Conservation (phyloP, 176 grass and related monocot species). For the Hordeum marinum region DNA sequence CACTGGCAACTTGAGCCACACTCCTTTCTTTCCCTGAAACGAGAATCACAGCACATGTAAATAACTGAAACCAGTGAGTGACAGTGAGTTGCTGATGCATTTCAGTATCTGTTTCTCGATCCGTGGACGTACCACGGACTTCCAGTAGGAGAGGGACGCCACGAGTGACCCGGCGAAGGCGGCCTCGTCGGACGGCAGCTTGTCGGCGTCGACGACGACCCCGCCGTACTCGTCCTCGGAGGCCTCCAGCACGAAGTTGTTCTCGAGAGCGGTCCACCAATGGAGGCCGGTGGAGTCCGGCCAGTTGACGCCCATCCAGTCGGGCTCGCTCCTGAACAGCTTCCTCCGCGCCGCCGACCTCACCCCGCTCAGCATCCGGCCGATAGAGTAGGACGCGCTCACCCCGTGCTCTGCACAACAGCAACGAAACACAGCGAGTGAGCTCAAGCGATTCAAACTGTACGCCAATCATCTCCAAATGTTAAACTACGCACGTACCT, state of each 20-base stretch:
- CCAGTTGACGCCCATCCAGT: conserved; percentile 24
- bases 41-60: neutral
- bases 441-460: neutral
- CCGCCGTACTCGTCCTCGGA: conserved; percentile 90
- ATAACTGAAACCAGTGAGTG: neutral
- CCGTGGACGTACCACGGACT: conserved; percentile 30
- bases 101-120: neutral
- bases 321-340: conserved; percentile 30
- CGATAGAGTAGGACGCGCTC: conserved; percentile 45
- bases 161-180: conserved; percentile 54
- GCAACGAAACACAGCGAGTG: neutral
- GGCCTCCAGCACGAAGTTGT: conserved; percentile 60
- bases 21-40: conserved; percentile 88
- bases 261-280: conserved; percentile 42
- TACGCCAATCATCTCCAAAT: too few relatives aligned
- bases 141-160: conserved; percentile 76
- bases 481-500: too few relatives aligned
- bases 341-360: conserved; percentile 40
- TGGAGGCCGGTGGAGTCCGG: neutral
- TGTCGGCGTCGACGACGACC: conserved; percentile 63
- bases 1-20: conserved; percentile 74
- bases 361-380: conserved; percentile 38
- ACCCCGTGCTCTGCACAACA: conserved; percentile 8
- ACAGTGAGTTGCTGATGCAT: neutral
- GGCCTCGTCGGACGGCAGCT: conserved; percentile 43